Evolutionary conservation across 441 rosid species (phyloP).

Genomic region (Adansonia grandidieri): DNA sequence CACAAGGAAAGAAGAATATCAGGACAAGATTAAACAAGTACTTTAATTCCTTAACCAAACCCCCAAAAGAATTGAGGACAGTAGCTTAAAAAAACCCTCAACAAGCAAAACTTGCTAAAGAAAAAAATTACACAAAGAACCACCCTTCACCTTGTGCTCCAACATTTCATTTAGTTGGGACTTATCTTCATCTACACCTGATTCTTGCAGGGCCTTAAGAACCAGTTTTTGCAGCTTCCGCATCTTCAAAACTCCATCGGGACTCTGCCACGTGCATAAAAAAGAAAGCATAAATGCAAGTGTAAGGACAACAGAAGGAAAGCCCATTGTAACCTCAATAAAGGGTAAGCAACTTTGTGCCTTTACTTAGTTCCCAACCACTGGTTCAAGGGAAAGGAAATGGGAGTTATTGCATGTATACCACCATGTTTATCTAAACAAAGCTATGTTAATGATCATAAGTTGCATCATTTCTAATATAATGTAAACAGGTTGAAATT

Average conservation of each 20-base stretch:
- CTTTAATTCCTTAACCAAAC: not conserved
- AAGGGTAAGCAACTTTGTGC: not conserved
- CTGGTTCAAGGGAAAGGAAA: not conserved
- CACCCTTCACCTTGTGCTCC: conserved; percentile 61
- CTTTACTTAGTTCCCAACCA: conserved; percentile 10
- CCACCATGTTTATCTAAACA: not conserved
- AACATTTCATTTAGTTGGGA: conserved; percentile 43
- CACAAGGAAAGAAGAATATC: not conserved
- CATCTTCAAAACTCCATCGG: conserved; percentile 72
- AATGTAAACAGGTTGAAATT: not conserved
- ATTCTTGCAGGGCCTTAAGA: conserved; percentile 54
- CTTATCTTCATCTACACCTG: conserved; percentile 50
- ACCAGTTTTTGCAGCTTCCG: conserved; percentile 69
- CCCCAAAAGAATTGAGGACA: too few species aligned
- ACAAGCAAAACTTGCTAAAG: not conserved
- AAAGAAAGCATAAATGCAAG: conserved; percentile 12
- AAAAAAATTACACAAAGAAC: not conserved
- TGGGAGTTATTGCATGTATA: not conserved
- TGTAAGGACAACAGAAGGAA: not conserved
- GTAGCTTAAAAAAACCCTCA: too few species aligned
- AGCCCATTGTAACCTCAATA: not conserved
- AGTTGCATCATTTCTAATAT: not conserved
- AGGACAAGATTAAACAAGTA: not conserved
- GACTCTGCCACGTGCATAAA: conserved; percentile 48
- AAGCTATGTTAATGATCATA: not conserved